Conservation (phyloP, 2,329 filamentous ascomycete species). For the Mariannaea elegans region DNA sequence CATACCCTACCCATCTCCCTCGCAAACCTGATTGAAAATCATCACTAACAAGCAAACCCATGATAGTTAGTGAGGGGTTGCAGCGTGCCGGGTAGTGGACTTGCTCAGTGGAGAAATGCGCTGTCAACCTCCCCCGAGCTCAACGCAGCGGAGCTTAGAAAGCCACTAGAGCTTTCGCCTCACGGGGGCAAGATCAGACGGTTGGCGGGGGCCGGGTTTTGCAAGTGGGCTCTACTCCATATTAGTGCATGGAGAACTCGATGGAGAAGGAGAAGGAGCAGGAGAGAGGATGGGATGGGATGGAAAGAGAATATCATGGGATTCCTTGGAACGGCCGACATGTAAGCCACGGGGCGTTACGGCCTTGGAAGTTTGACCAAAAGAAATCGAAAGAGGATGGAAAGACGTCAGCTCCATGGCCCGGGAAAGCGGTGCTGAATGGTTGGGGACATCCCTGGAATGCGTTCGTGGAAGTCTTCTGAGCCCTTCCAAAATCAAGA, state of each 20-base stretch:
- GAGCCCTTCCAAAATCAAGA: not conserved
- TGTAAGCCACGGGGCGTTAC: slow-evolving; percentile 3
- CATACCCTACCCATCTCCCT: too few relatives aligned
- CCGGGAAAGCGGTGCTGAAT: not conserved
- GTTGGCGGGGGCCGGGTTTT: slow-evolving; percentile 12
- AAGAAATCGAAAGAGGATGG: slow-evolving; percentile 1
- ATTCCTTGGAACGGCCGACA: not conserved
- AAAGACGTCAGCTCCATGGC: not conserved
- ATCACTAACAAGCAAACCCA: too few relatives aligned
- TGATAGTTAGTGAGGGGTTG: not conserved
- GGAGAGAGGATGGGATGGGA: slow-evolving; percentile 1
- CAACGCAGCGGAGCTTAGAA: slow-evolving; percentile 3
- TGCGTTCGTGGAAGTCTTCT: slow-evolving; percentile 8
- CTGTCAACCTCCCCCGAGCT: slow-evolving; percentile 14
- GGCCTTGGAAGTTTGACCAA: slow-evolving; percentile 7
- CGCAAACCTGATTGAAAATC: too few relatives aligned
- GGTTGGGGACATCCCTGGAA: slow-evolving; percentile 15
- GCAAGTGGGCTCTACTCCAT: not conserved
- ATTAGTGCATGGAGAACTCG: not conserved
- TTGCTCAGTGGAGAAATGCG: slow-evolving; percentile 17
- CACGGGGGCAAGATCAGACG: slow-evolving; percentile 6
- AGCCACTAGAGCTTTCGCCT: slow-evolving; percentile 19
- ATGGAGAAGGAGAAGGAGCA: not conserved
- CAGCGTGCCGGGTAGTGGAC: slow-evolving; percentile 10
- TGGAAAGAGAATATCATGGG: slow-evolving; percentile 4